A percentile compares a stretch with the other conserved stretches of the same genome.
These are phyloP conservation scores for Aspergillus neoniger DNA, from an alignment of 2,329 filamentous ascomycete species.

Conservation along the genomic window DNA sequence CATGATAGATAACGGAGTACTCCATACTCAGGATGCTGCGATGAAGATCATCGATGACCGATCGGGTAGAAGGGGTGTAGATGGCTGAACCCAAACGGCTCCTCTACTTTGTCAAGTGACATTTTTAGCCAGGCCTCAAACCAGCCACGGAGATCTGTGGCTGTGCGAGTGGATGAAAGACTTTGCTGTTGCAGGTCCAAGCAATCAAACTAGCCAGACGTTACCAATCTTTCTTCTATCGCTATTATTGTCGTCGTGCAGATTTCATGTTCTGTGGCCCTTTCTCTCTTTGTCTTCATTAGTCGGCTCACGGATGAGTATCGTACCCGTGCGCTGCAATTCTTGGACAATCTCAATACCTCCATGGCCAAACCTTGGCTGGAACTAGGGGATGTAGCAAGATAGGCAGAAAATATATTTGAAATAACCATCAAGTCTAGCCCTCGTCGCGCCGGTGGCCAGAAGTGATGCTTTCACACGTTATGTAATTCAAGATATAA, in stretches of 20 bases:
- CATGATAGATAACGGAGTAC: neutral
- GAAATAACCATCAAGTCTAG: neutral
- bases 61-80: neutral
- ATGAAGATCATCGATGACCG: neutral
- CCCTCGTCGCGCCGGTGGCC: neutral
- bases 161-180: neutral
- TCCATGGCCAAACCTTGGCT: neutral
- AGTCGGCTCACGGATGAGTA: neutral
- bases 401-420: neutral
- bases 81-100: neutral
- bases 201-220: neutral
- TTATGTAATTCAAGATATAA: constrained; percentile 1
- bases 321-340: neutral
- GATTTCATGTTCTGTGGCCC: neutral
- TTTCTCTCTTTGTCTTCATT: neutral
- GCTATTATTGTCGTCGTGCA: neutral
- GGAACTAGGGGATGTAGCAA: neutral
- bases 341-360: neutral
- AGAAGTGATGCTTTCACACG: neutral
- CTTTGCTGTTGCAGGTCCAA: neutral
- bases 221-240: neutral
- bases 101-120: neutral
- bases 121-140: neutral
- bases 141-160: neutral
- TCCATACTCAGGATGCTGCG: neutral